These are phyloP conservation scores for Aspergillus tamarii DNA, from an alignment of 2,329 filamentous ascomycete species.

Conservation along the genomic window DNA sequence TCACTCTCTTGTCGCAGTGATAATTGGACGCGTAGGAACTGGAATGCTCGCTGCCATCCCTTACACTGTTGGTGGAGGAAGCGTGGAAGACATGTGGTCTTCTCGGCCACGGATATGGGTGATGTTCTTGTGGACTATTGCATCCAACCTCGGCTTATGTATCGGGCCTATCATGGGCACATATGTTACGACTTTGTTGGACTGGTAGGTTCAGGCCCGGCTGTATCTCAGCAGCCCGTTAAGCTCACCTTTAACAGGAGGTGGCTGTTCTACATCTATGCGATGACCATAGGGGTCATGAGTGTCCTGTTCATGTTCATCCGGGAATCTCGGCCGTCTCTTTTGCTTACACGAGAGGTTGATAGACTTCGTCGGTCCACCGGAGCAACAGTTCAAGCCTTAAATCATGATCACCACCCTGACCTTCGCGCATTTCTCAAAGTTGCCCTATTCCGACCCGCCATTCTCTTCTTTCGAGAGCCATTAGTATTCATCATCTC, in stretches of 20 bases:
- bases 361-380: constrained; percentile 24
- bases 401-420: constrained; percentile 44
- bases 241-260: constrained; percentile 30
- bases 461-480: constrained; percentile 48
- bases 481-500: constrained; percentile 49
- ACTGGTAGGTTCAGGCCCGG: constrained; percentile 33
- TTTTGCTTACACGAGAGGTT: constrained; percentile 41
- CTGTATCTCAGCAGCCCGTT: neutral
- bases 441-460: constrained; percentile 43
- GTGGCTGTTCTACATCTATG: constrained; percentile 50
- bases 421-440: constrained; percentile 40
- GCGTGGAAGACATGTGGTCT: constrained; percentile 55
- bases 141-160: constrained; percentile 45
- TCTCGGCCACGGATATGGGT: constrained; percentile 48
- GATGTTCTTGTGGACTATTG: constrained; percentile 47
- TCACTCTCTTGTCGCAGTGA: constrained; percentile 36
- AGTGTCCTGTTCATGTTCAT: constrained; percentile 40
- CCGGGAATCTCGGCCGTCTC: constrained; percentile 48
- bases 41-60: constrained; percentile 53
- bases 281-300: constrained; percentile 38
- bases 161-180: constrained; percentile 49
- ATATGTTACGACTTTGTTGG: constrained; percentile 39
- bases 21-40: constrained; percentile 45
- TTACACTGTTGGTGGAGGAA: constrained; percentile 49
- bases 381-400: constrained; percentile 29